Percentiles rank a stretch among this genome's conserved stretches.
Evolutionary conservation across 202 grass and related monocot species (phyloP).

Genomic region (Eragrostis tef): DNA sequence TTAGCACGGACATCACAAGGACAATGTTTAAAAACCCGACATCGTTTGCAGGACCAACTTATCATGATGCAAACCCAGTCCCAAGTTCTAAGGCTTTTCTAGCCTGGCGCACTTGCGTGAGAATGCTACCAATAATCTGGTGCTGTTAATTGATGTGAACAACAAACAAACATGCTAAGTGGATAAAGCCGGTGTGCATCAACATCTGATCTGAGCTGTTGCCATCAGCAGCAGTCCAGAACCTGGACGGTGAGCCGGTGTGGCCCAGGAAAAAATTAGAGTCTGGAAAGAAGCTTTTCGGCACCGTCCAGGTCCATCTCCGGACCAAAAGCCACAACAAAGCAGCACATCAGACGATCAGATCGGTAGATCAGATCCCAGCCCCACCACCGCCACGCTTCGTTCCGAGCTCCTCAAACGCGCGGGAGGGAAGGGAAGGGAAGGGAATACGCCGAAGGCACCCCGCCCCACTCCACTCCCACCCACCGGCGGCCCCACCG

Average conservation of each 20-base stretch:
- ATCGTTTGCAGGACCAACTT: neutral
- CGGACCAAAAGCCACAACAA: neutral
- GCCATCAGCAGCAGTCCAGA: slow-evolving; percentile 22
- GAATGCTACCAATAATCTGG: neutral
- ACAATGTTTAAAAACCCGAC: neutral
- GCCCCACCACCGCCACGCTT: neutral
- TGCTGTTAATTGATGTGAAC: neutral
- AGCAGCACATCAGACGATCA: slow-evolving; percentile 1
- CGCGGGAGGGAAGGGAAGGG: slow-evolving; percentile 27
- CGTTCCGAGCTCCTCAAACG: slow-evolving; percentile 14
- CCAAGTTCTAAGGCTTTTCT: neutral
- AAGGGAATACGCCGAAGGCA: neutral
- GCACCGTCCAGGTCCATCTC: slow-evolving; percentile 52
- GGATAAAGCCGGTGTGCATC: neutral
- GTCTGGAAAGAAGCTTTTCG: slow-evolving; percentile 41
- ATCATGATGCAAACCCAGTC: neutral
- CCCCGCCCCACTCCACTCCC: slow-evolving; percentile 13
- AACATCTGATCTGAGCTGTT: slow-evolving; percentile 35
- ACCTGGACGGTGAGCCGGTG: neutral
- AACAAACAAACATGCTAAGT: neutral
- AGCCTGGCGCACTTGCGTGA: neutral
- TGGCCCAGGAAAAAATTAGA: neutral
- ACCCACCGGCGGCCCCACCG: neutral
- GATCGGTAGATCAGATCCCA: slow-evolving; percentile 25
- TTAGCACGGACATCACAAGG: neutral